Evolutionary conservation across 2,329 filamentous ascomycete genomes (phyloP).

Genomic region (Hypomyces perniciosus): DNA sequence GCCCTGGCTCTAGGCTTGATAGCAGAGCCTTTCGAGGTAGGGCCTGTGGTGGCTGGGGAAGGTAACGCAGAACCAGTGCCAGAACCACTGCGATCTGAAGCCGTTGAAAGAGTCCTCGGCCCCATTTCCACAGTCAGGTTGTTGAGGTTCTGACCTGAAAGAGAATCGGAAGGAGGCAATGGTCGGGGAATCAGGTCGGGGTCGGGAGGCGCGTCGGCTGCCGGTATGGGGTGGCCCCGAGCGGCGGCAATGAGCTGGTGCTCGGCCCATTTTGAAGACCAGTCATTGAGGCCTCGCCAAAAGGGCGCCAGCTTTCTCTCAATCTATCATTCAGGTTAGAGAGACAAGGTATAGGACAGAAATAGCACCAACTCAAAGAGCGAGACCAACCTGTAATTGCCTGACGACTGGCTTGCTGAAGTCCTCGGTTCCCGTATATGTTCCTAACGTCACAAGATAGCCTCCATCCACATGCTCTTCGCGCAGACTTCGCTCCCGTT

Average conservation of each 20-base stretch:
- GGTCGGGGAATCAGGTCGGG: constrained; percentile 53
- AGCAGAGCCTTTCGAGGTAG: constrained; percentile 36
- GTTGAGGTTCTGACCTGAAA: constrained; percentile 55
- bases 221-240: constrained; percentile 74
- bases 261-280: constrained; percentile 84
- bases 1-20: constrained; percentile 87
- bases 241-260: constrained; percentile 91
- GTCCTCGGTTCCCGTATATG: constrained; percentile 88
- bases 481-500: constrained; percentile 81
- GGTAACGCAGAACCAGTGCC: constrained; percentile 50
- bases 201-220: constrained; percentile 74
- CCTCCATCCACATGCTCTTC: constrained; percentile 94
- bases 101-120: constrained; percentile 68
- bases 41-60: constrained; percentile 42
- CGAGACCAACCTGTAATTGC: constrained; percentile 70
- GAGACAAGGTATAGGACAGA: neutral
- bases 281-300: constrained; percentile 89
- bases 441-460: constrained; percentile 87
- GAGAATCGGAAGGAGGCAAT: constrained; percentile 39
- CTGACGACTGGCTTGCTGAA: constrained; percentile 85
- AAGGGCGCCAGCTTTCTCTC: constrained; percentile 90
- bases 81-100: constrained; percentile 63
- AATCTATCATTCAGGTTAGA: constrained; percentile 53
- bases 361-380: neutral
- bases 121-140: constrained; percentile 75